phyloP scores from a whole-genome alignment of 164 flowering plant species.

The Dillenia turbinata region DNA sequence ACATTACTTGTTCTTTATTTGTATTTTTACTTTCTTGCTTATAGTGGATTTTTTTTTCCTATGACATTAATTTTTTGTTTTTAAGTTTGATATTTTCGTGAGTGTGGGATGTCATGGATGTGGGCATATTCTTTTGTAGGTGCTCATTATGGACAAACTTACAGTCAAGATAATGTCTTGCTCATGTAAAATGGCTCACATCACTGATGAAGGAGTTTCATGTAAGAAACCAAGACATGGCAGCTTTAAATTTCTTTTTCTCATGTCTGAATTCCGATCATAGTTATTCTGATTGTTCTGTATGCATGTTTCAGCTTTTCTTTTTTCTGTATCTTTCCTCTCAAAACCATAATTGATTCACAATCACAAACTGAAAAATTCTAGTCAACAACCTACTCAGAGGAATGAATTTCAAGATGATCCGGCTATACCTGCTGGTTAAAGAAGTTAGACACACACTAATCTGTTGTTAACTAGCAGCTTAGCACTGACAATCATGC shows the following conservation, averaged over 20 bases:
- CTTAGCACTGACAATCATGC: too few relatives aligned
- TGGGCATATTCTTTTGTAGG: conserved; percentile 37
- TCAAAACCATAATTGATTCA: neutral
- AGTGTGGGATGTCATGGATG: too few relatives aligned
- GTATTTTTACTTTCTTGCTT: neutral
- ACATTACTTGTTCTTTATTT: neutral
- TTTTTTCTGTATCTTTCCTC: neutral
- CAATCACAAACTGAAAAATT: too few relatives aligned
- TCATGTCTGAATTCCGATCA: neutral
- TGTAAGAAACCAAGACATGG: conserved; percentile 49
- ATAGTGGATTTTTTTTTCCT: neutral
- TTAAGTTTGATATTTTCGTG: neutral
- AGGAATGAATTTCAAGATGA: too few relatives aligned
- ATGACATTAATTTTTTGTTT: neutral
- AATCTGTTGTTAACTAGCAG: too few relatives aligned
- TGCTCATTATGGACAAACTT: conserved; percentile 94
- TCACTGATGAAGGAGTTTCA: conserved; percentile 91
- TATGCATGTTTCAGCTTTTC: neutral
- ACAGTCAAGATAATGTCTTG: conserved; percentile 92
- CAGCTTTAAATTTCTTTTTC: neutral
- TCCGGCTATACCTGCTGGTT: too few relatives aligned
- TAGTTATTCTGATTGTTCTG: too few relatives aligned
- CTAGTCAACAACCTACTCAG: too few relatives aligned
- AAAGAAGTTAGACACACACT: too few relatives aligned
- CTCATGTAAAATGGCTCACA: conserved; percentile 97